Base-by-base conservation (phyloP, 169 alveolate genomes). In the Eimeria sp. region DNA sequence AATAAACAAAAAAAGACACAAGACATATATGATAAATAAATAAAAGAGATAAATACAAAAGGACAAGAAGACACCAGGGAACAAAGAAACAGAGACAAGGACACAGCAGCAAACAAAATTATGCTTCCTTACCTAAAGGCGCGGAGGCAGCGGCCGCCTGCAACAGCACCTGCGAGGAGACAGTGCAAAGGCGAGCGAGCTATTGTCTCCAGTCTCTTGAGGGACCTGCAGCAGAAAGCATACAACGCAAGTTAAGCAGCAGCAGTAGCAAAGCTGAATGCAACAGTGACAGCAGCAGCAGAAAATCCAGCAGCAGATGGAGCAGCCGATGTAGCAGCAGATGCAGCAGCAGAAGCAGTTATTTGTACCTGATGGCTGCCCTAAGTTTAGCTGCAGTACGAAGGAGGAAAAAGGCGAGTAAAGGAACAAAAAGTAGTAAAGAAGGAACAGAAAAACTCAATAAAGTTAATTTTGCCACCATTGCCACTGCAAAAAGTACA, bases 151-250 rank as follows among this genome's bases (percentile, higher is more conserved):
- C 87, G 72, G n/a, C 80, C 76, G 75, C 95, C 95, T 5, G 75
- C 82, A 14, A 73, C 72, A 11, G 95, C 95, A 58, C 82, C 95
- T 13, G 95, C 70, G 54, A 89, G 88, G 75, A 49, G 88, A 14
- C 84, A 75, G 61, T 89, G 88, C 76, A 89, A 43, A 9, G 95
- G 95, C 25, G 95, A 89, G 57, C 88, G 54, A 22, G 87, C 82
- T 10, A 73, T 61, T 51, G 84, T 89, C 65, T 89, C 95, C 57
- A 89, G 88, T n/a, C 95, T 70, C 89, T 89, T 89, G 18, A 89
- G 43, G 16, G 83, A 47, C 49, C 87, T 70, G 89, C 47, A 72
- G 34, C 14, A 25, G 90, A 51, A 51, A 51, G 18, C 58, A 51
- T 7, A 5, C 58, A 51, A 51, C 5, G 58, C 58, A 51, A 11